Conservation (phyloP, 208 protist species). For the Wallacemonas sp. region DNA sequence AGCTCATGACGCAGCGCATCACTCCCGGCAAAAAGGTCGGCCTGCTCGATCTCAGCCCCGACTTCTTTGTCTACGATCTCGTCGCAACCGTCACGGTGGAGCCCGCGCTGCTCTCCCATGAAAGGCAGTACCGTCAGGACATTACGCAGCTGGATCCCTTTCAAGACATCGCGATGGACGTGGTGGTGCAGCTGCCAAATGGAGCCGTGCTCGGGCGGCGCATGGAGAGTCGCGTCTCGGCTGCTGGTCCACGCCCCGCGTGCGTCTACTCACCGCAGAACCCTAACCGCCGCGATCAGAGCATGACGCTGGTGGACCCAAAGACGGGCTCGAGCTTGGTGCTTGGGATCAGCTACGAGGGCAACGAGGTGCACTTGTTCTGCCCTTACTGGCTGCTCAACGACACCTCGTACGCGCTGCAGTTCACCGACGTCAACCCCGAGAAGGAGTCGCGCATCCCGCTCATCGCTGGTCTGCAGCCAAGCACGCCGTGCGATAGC, state of each 20-base stretch:
- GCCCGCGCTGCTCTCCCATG: conserved; percentile 9
- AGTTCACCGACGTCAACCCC: conserved; percentile 43
- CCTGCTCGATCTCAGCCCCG: conserved; percentile 34
- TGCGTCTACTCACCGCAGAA: conserved; percentile 32
- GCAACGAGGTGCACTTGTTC: conserved; percentile 41
- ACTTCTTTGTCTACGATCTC: conserved; percentile 35
- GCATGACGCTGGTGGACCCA: conserved; percentile 34
- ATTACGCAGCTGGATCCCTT: conserved; percentile 70
- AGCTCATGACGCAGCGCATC: conserved; percentile 37
- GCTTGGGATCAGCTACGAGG: conserved; percentile 44
- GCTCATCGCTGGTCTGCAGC: not conserved
- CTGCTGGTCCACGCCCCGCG: conserved; percentile 18
- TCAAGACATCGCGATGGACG: conserved; percentile 55
- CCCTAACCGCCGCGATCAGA: conserved; percentile 17
- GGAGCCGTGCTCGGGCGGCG: conserved; percentile 30
- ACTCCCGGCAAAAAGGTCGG: conserved; percentile 20
- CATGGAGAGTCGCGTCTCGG: not conserved
- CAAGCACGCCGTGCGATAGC: not conserved
- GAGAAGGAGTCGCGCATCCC: conserved; percentile 13
- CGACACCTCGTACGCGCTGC: conserved; percentile 40
- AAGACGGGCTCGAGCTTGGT: conserved; percentile 37
- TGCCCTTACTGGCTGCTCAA: conserved; percentile 74
- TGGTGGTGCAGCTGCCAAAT: conserved; percentile 57
- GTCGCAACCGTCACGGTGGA: conserved; percentile 35
- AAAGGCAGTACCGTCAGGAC: conserved; percentile 20